phyloP scores from a whole-genome alignment of 2,329 filamentous ascomycete genomes.

The Pleurostoma richardsiae region DNA sequence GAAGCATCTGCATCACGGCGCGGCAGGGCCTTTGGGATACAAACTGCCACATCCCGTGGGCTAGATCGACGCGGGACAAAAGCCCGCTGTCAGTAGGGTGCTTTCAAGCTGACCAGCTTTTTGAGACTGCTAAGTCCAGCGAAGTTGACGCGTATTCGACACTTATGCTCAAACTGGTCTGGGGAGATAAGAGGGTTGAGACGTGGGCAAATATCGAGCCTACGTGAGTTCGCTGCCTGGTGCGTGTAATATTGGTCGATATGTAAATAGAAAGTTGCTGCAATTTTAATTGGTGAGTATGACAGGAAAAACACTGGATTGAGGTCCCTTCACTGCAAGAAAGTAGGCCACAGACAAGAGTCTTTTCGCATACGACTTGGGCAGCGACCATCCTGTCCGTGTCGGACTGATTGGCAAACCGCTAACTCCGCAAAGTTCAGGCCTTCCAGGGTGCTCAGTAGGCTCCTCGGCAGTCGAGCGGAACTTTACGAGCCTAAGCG shows the following conservation, averaged over 20 bases:
- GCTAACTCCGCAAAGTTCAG: neutral
- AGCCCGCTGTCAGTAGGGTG: neutral
- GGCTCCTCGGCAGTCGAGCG: neutral
- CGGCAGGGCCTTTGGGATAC: conserved; percentile 15
- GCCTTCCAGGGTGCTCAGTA: too few species aligned
- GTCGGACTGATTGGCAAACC: too few species aligned
- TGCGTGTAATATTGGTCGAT: too few species aligned
- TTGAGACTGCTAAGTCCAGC: neutral
- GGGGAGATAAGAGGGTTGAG: neutral
- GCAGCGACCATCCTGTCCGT: too few species aligned
- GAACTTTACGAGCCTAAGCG: neutral
- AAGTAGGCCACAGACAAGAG: fast-evolving
- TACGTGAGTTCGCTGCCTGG: too few species aligned
- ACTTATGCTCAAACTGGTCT: neutral
- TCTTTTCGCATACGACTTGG: too few species aligned
- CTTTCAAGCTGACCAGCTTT: neutral
- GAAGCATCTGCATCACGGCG: conserved; percentile 15
- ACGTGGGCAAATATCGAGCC: neutral
- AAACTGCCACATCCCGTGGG: conserved; percentile 15
- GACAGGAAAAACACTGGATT: too few species aligned
- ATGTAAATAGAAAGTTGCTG: too few species aligned
- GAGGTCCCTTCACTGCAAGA: too few species aligned
- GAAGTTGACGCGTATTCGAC: neutral
- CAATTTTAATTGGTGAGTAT: too few species aligned
- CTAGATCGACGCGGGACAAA: neutral